phyloP scores from a whole-genome alignment of 768 basidiomycete species.

The Calocybe cyanea region DNA sequence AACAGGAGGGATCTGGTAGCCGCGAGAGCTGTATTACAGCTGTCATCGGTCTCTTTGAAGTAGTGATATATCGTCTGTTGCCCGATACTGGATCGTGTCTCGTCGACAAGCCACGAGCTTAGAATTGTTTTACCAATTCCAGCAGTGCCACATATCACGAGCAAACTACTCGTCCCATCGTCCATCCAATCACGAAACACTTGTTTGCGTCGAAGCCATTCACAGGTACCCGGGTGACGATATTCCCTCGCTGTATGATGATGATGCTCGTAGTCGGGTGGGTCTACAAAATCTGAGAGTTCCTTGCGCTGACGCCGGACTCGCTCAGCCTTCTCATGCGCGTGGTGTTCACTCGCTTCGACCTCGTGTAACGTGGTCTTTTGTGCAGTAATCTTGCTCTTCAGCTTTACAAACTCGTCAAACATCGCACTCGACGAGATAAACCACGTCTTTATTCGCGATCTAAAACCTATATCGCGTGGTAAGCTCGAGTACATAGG shows the following conservation, averaged over 20 bases:
- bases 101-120: slow-evolving; percentile 3
- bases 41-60: neutral
- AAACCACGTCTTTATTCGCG: too few relatives aligned
- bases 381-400: too few relatives aligned
- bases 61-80: neutral
- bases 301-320: too few relatives aligned
- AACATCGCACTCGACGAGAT: too few relatives aligned
- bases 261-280: too few relatives aligned
- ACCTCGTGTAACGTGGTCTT: too few relatives aligned
- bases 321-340: neutral
- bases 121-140: slow-evolving; percentile 5
- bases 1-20: slow-evolving; percentile 1
- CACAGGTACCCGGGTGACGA: slow-evolving; percentile 5
- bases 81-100: neutral
- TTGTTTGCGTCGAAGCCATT: slow-evolving; percentile 1
- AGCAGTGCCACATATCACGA: slow-evolving; percentile 3
- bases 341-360: slow-evolving; percentile 3
- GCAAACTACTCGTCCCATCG: neutral
- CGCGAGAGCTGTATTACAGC: neutral
- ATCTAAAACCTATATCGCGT: too few relatives aligned
- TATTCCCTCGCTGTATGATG: neutral
- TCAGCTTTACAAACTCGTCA: too few relatives aligned
- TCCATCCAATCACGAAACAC: neutral
- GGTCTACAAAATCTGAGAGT: slow-evolving; percentile 2
- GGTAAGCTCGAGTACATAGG: too few relatives aligned